Conservation (phyloP, 2,329 filamentous ascomycete species). For the Cladosporium sp. region DNA sequence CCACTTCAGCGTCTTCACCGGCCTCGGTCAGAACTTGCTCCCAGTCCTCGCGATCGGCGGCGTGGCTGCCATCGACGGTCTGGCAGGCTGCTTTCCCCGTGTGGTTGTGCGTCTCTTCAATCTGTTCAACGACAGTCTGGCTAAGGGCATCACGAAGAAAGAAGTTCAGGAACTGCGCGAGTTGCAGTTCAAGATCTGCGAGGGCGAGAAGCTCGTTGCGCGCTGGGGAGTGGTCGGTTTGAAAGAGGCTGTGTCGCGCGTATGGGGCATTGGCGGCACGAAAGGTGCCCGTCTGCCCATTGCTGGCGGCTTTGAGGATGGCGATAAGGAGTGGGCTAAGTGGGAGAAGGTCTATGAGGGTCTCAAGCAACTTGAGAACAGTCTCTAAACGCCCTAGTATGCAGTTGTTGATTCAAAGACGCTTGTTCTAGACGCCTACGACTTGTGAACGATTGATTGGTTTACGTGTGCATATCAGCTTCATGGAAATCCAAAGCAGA, state of each 20-base stretch:
- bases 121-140: slow-evolving; percentile 38
- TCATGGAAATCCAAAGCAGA: too few species aligned
- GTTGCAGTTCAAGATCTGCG: slow-evolving; percentile 58
- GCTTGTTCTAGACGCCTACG: too few species aligned
- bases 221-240: slow-evolving; percentile 59
- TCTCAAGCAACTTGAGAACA: slow-evolving; percentile 43
- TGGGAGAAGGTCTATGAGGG: slow-evolving; percentile 45
- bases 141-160: slow-evolving; percentile 38
- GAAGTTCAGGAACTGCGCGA: slow-evolving; percentile 47
- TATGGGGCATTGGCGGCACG: slow-evolving; percentile 55
- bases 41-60: slow-evolving; percentile 59
- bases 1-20: slow-evolving; percentile 59
- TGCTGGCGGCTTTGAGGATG: slow-evolving; percentile 53
- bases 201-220: slow-evolving; percentile 58
- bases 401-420: too few species aligned
- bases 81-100: slow-evolving; percentile 61
- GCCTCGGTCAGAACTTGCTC: slow-evolving; percentile 61
- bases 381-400: background rate
- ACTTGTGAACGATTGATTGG: too few species aligned
- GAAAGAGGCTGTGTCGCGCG: slow-evolving; percentile 57
- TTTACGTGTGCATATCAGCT: too few species aligned
- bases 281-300: slow-evolving; percentile 58
- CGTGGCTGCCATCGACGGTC: slow-evolving; percentile 61
- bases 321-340: slow-evolving; percentile 53
- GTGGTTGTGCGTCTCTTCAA: slow-evolving; percentile 55